A percentile compares a stretch with the other conserved stretches of the same genome.
Evolutionary conservation across 208 protist genomes (phyloP).

Genomic region (Tritrichomonas foetus): DNA sequence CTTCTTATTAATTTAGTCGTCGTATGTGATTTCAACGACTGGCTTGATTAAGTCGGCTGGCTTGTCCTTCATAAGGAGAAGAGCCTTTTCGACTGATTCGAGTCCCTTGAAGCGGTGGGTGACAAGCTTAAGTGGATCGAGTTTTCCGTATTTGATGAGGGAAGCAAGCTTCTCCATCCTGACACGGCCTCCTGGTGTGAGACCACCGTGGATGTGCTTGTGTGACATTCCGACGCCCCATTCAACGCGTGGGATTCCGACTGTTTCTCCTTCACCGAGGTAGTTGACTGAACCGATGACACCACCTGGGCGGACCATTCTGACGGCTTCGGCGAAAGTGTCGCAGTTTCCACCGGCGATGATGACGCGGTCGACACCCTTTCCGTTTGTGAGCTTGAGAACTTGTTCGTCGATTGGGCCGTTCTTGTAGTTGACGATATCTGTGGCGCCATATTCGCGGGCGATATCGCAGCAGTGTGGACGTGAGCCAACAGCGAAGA

Average conservation of each 20-base stretch:
- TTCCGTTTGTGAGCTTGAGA: not conserved
- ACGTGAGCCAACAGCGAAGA: slow-evolving; percentile 5
- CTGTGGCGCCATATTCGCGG: not conserved
- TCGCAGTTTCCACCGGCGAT: slow-evolving; percentile 16
- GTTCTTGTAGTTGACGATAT: slow-evolving; percentile 27
- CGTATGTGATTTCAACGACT: slow-evolving; percentile 15
- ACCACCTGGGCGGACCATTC: not conserved
- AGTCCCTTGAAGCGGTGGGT: slow-evolving; percentile 15
- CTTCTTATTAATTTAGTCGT: not conserved
- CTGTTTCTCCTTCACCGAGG: slow-evolving; percentile 5
- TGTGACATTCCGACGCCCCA: slow-evolving; percentile 21
- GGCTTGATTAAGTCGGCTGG: slow-evolving; percentile 30
- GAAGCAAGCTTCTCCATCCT: not conserved
- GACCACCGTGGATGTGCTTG: slow-evolving; percentile 34
- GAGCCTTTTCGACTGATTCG: not conserved
- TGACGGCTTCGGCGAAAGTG: slow-evolving; percentile 20
- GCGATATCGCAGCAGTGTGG: slow-evolving; percentile 22
- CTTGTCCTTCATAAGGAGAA: slow-evolving; percentile 7
- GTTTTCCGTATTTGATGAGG: not conserved
- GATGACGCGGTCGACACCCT: slow-evolving; percentile 21
- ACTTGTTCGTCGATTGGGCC: not conserved
- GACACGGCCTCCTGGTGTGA: not conserved
- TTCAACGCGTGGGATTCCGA: not conserved
- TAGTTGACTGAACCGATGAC: slow-evolving; percentile 19
- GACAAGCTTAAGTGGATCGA: slow-evolving; percentile 32